These are phyloP conservation scores for Grammothele lineata DNA, from an alignment of 768 basidiomycete species.

Conservation along the genomic window DNA sequence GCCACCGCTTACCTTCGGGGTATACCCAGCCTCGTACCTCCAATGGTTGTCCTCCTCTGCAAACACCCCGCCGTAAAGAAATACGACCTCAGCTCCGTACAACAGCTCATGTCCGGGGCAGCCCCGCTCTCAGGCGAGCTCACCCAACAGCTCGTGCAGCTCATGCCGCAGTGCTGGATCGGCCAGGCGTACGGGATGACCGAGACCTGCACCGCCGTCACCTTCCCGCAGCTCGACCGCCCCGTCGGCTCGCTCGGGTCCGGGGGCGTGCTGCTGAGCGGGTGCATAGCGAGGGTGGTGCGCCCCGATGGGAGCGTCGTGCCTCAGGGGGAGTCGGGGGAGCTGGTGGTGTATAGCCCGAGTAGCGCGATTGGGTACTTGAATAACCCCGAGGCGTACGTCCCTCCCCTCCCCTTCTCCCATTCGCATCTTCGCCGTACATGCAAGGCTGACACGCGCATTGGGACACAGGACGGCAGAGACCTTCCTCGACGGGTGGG, in stretches of 20 bases:
- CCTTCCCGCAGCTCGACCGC: slow-evolving; percentile 23
- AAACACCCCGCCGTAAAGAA: slow-evolving; percentile 39
- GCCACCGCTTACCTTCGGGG: background rate
- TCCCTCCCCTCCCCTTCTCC: background rate
- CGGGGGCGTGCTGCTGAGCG: slow-evolving; percentile 41
- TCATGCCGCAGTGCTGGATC: slow-evolving; percentile 48
- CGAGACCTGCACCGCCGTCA: slow-evolving; percentile 36
- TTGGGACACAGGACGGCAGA: slow-evolving; percentile 47
- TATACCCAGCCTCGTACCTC: slow-evolving; percentile 31
- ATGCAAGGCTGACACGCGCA: background rate
- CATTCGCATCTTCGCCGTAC: background rate
- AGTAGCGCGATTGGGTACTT: slow-evolving; percentile 34
- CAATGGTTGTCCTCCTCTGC: slow-evolving; percentile 32
- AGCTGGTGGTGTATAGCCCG: slow-evolving; percentile 44
- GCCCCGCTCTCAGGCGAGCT: slow-evolving; percentile 54
- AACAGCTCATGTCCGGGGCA: slow-evolving; percentile 42
- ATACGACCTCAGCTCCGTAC: slow-evolving; percentile 37
- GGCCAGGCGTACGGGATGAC: slow-evolving; percentile 60
- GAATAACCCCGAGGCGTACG: slow-evolving; percentile 20
- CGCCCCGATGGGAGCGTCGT: slow-evolving; percentile 43
- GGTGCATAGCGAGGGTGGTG: slow-evolving; percentile 40
- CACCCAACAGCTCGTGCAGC: slow-evolving; percentile 38
- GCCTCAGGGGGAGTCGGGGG: slow-evolving; percentile 41
- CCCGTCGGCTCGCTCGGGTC: slow-evolving; percentile 23
- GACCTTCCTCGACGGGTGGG: slow-evolving; percentile 62